Base-by-base conservation (phyloP, 768 basidiomycete genomes). In the Sporobolomyces roseus region DNA sequence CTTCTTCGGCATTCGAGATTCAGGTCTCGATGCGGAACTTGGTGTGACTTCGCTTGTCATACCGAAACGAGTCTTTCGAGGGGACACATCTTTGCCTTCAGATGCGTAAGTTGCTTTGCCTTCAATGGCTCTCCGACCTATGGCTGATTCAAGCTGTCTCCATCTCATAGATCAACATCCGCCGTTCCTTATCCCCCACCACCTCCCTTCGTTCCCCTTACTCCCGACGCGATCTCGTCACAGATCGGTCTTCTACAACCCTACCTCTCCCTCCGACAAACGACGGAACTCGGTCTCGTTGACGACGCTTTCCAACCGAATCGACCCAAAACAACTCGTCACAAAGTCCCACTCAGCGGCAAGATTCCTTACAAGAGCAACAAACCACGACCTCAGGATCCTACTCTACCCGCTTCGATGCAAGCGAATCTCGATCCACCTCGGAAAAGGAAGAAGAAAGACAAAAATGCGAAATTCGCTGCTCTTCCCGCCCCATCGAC, bases 11-110 rank as follows among this genome's bases (percentile, higher is more conserved):
- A 82, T 97, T 32, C 84, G 85, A 56, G 91, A 89, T 75, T 80
- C 92, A 50, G 93, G 93, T 35, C 90, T 96, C 58, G 92, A 91
- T 27, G 84, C 84, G 49, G 93, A 96, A 75, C 83, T 89, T 56
- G 90, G 90, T 19, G 80, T 94, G 68, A 84, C 87, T 21, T 87
- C 84, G 72, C 83, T 97, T 61, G 84, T 83, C 23, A 84, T 94
- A 41, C 93, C 93, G 14, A 87, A 87, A 79, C 84, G 82, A 68
- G 78, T 97, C 36, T 83, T 63, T 36, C 61, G 61, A 13, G 93
- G 77, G 85, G 84, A 76, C 83, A 85, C 66, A 87, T 87, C 61
- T 5, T 33, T 50, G 10, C 30, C 61, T 36, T 32, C 48, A 2
- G 48, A 49, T 12, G 16, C 35, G 61, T 62, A 8, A 36, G 61